phyloP scores from a whole-genome alignment of 352 stramenopile species.

The Phytophthora ramorum region DNA sequence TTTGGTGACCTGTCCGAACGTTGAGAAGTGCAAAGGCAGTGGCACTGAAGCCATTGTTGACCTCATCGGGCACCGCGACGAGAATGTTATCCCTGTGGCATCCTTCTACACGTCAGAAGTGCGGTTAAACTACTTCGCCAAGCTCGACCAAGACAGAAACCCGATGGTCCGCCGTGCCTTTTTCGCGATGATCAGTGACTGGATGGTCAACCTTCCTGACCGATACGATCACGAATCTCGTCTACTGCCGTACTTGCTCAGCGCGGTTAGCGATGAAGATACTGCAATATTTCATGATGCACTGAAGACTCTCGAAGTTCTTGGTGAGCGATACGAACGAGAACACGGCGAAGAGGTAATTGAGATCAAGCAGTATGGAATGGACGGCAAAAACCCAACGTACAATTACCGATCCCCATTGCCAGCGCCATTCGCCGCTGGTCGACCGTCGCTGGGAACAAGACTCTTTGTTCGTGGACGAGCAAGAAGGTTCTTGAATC shows the following conservation, averaged over 20 bases:
- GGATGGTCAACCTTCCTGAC: slow-evolving; percentile 92
- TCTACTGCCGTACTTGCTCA: slow-evolving; percentile 95
- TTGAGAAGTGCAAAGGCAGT: slow-evolving; percentile 94
- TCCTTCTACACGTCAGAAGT: slow-evolving; percentile 94
- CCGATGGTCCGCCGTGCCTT: slow-evolving; percentile 81
- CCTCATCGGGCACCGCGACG: slow-evolving; percentile 94
- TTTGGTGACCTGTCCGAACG: slow-evolving; percentile 87
- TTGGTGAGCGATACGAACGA: slow-evolving; percentile 66
- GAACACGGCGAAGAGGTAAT: slow-evolving; percentile 89
- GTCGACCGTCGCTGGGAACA: slow-evolving; percentile 88
- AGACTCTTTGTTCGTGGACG: slow-evolving; percentile 92
- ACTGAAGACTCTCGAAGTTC: slow-evolving; percentile 74
- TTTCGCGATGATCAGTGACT: slow-evolving; percentile 90
- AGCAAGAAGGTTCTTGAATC: slow-evolving; percentile 89
- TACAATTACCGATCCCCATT: slow-evolving; percentile 89
- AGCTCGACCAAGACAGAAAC: slow-evolving; percentile 90
- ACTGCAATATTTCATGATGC: slow-evolving; percentile 54
- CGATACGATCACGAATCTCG: slow-evolving; percentile 94
- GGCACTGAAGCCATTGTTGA: slow-evolving; percentile 95
- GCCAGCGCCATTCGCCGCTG: slow-evolving; percentile 77
- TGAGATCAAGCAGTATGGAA: slow-evolving; percentile 94
- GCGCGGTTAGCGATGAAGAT: slow-evolving; percentile 82
- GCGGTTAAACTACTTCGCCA: slow-evolving; percentile 94
- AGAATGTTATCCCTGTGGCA: slow-evolving; percentile 95
- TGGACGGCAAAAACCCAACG: slow-evolving; percentile 88